Conservation (phyloP, 1,284 basidiomycete species). For the Cutaneotrichosporon sp. region DNA sequence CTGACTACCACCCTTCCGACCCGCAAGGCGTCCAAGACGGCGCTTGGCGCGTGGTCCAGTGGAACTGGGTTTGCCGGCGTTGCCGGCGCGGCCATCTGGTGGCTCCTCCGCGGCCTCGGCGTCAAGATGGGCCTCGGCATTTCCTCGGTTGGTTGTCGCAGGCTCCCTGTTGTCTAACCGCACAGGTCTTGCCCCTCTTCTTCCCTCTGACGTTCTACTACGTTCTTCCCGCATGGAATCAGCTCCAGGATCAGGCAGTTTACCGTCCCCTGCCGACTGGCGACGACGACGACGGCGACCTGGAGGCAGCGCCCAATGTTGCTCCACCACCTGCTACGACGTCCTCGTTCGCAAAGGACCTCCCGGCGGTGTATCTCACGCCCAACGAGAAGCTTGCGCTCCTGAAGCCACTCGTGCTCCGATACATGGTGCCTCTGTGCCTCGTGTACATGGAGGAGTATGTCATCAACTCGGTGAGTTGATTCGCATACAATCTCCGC, state of each 20-base stretch:
- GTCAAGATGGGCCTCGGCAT: slow-evolving; percentile 76
- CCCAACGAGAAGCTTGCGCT: slow-evolving; percentile 68
- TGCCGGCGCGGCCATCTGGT: slow-evolving; percentile 89
- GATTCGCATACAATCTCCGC: too few species aligned
- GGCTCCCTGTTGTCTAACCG: neutral
- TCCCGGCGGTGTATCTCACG: slow-evolving; percentile 48
- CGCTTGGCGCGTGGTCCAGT: slow-evolving; percentile 69
- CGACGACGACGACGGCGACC: slow-evolving; percentile 20
- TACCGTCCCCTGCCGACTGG: slow-evolving; percentile 33
- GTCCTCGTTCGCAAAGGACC: too few species aligned
- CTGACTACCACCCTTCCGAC: slow-evolving; percentile 66
- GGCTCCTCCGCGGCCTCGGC: slow-evolving; percentile 80
- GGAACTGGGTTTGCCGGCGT: slow-evolving; percentile 94
- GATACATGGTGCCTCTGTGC: slow-evolving; percentile 56
- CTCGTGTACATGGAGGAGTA: slow-evolving; percentile 71
- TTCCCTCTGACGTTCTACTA: slow-evolving; percentile 69
- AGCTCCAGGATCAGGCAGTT: slow-evolving; percentile 8
- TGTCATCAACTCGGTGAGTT: slow-evolving; percentile 75
- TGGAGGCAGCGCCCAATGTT: neutral
- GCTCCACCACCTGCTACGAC: neutral
- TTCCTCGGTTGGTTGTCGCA: slow-evolving; percentile 49
- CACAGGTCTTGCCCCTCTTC: slow-evolving; percentile 68
- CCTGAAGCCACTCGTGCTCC: slow-evolving; percentile 64
- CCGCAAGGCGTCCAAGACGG: slow-evolving; percentile 27
- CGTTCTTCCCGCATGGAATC: slow-evolving; percentile 57